Evolutionary conservation across 108 stramenopile species (phyloP), one percentile per base, ranked within the genome.

Genomic region (Stephanodiscus triporus): DNA sequence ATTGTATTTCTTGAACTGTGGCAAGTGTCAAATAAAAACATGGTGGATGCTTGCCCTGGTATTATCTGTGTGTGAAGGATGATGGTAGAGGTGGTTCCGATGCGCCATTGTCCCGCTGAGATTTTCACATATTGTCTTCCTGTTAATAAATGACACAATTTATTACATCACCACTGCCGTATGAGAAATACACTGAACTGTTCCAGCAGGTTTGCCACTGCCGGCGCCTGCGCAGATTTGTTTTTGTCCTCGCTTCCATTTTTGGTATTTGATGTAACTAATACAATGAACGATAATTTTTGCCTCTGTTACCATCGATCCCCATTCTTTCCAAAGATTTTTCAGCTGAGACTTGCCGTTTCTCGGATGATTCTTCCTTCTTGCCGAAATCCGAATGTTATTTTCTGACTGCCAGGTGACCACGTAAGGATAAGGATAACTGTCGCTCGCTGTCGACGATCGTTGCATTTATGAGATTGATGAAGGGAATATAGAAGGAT

Each of bases 51-150:
- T 19, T 70, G 62, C 27, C 86, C 89, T 27, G 63, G 32, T 69
- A 76, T 43, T 30, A 67, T 59, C 62, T 81, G 63, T n/a, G 71
- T 68, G 20, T 68, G 38, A 29, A 83, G 84, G 26, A 86, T 50
- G 26, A 59, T 50, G 76, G 76, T 43, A 51, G 63, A 20, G 77
- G 79, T 37, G 74, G 68, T 63, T 73, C n/a, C 76, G 13, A 89
- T 68, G 34, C 77, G 85, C 90, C 90, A 91, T 11, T 73, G 83
- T 16, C 90, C 90, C 36, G 68, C 61, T n/a, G 77, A 73, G 30
- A 91, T 72, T 66, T 71, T 34, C 8, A 89, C 81, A 20, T 51
- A 40, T 69, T 87, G 83, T 56, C 82, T 63, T 37, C 90, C 90
- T 55, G 61, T 82, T 86, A 36, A 89, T 73, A 55, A 80, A 91